Conservation (phyloP, 345 rosid genomes). For the Punica granatum region DNA sequence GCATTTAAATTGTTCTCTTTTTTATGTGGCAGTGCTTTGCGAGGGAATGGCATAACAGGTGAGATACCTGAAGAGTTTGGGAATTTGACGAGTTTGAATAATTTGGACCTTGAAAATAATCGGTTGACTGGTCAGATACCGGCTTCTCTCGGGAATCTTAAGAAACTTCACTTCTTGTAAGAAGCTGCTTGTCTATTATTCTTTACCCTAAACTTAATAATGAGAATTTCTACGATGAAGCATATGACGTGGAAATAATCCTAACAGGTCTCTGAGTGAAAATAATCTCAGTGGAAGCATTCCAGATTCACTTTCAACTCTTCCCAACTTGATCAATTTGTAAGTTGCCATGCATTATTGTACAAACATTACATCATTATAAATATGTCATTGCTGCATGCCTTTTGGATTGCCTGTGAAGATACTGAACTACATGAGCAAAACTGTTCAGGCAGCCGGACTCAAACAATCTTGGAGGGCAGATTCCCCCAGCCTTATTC, state of each 20-base stretch:
- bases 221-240: constrained; percentile 1
- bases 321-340: constrained; percentile 68
- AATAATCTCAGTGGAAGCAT: constrained; percentile 75
- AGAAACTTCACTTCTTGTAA: constrained; percentile 89
- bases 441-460: constrained; percentile 52
- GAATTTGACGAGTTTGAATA: constrained; percentile 68
- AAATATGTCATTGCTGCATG: neutral
- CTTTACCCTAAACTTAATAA: constrained; percentile 11
- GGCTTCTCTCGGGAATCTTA: constrained; percentile 68
- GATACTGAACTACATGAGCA: neutral
- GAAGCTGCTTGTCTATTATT: constrained; percentile 19
- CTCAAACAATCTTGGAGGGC: constrained; percentile 68
- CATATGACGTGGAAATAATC: constrained; percentile 10
- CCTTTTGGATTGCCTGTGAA: neutral
- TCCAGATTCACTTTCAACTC: constrained; percentile 60
- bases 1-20: neutral
- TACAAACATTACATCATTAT: neutral
- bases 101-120: constrained; percentile 88
- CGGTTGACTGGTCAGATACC: constrained; percentile 75
- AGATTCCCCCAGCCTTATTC: constrained; percentile 66
- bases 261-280: constrained; percentile 62
- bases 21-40: constrained; percentile 54
- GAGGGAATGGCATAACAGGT: constrained; percentile 84
- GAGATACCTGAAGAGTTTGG: constrained; percentile 84
- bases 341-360: constrained; percentile 27